phyloP scores from a whole-genome alignment of 805 yeast species.

The Kregervanrija fluxuum region DNA sequence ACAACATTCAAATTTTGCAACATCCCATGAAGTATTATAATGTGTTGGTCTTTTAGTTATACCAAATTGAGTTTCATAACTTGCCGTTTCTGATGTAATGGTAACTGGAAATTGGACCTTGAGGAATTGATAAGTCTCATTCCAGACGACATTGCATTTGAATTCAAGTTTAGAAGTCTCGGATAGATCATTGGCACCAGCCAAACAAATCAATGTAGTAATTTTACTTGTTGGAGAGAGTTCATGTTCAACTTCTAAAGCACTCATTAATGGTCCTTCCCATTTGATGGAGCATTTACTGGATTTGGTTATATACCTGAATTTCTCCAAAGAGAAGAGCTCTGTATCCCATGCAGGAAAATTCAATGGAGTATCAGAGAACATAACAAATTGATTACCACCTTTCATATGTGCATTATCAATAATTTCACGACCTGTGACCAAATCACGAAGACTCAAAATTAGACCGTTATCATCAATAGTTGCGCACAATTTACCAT shows the following conservation, averaged over 20 bases:
- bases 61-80: slow-evolving; percentile 93
- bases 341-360: slow-evolving; percentile 99
- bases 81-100: slow-evolving; percentile 66
- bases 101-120: slow-evolving; percentile 95
- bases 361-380: slow-evolving; percentile 83
- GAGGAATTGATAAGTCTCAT: slow-evolving; percentile 77
- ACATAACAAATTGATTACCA: slow-evolving; percentile 76
- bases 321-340: slow-evolving; percentile 73
- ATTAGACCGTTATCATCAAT: slow-evolving; percentile 49
- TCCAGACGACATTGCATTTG: slow-evolving; percentile 70
- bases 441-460: slow-evolving; percentile 54
- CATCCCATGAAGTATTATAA: slow-evolving; percentile 92
- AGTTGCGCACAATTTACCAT: slow-evolving; percentile 52
- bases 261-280: slow-evolving; percentile 51
- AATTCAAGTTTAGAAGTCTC: slow-evolving; percentile 40
- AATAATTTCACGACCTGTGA: slow-evolving; percentile 56
- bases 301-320: slow-evolving; percentile 39
- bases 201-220: slow-evolving; percentile 62
- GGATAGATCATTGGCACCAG: slow-evolving; percentile 38
- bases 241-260: slow-evolving; percentile 54
- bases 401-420: slow-evolving; percentile 48
- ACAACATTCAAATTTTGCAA: slow-evolving; percentile 93
- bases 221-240: slow-evolving; percentile 54
- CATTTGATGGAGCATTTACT: slow-evolving; percentile 34
- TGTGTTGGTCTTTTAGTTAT: slow-evolving; percentile 89